Evolutionary conservation across 176 grass and related monocot species (phyloP).

Genomic region (Rhynchospora pubera): DNA sequence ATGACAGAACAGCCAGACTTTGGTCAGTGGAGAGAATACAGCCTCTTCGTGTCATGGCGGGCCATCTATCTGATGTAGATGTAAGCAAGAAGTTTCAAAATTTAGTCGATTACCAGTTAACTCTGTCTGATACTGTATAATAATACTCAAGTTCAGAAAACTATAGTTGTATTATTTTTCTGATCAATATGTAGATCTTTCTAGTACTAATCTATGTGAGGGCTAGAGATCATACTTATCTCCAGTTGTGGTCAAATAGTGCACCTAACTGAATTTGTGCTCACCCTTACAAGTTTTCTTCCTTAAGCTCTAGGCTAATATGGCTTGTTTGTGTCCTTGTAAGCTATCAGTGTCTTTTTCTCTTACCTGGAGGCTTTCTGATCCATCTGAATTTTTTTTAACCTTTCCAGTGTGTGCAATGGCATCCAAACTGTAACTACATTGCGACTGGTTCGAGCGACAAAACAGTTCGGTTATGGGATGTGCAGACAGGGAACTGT

Average conservation of each 20-base stretch:
- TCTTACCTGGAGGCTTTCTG: slow-evolving; percentile 12
- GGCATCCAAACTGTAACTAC: slow-evolving; percentile 99
- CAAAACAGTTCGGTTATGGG: slow-evolving; percentile 95
- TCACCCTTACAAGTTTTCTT: slow-evolving; percentile 5
- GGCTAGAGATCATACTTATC: too few species aligned
- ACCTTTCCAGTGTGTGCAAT: slow-evolving; percentile 73
- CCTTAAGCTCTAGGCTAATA: neutral
- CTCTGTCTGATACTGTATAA: neutral
- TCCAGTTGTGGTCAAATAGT: too few species aligned
- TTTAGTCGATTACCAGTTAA: neutral
- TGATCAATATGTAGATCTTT: neutral
- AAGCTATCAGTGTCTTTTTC: slow-evolving; percentile 10
- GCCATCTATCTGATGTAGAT: slow-evolving; percentile 98
- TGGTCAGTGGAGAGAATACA: slow-evolving; percentile 99
- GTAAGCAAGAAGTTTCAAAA: slow-evolving; percentile 41
- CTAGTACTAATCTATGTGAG: neutral
- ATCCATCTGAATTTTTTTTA: neutral
- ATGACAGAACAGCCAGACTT: slow-evolving; percentile 96
- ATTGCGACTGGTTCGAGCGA: slow-evolving; percentile 86
- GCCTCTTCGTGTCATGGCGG: slow-evolving; percentile 89
- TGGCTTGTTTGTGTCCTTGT: neutral
- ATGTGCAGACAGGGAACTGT: slow-evolving; percentile 86
- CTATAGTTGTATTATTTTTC: neutral
- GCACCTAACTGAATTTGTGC: neutral
- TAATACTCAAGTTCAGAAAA: neutral